Base-by-base conservation (phyloP, 441 rosid genomes). In the Cnidoscolus chayamansa region DNA sequence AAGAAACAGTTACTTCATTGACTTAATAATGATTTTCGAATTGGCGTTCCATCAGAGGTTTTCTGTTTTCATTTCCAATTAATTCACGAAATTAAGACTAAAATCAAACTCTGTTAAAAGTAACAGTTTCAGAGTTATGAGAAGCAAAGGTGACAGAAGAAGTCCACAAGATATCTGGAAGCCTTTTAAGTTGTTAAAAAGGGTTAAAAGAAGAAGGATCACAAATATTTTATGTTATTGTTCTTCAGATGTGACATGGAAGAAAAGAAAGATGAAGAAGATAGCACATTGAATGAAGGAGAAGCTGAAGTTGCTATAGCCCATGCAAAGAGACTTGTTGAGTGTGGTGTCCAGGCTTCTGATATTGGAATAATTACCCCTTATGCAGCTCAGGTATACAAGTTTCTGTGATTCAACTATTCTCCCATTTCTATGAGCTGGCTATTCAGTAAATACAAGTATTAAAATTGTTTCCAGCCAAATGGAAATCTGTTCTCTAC, bases 261-360 rank as follows among this genome's bases (percentile, higher is more conserved):
- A 75, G 98, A 91, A 85, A 91, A 91, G 89, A 91, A 95, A 86
- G 99, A 93, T 77, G 99, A 95, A 77, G 98, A 95, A 84, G 97
- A 93, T 61, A 93, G 99, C 84, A 91, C 96, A 2, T 45, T 91
- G 80, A 95, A 93, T 54, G 99, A 90, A 79, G 99, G 99, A 40
- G 98, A 95, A 88, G 97, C 95, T 75, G 94, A 89, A 65, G 97
- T 95, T 79, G 93, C 99, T 13, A 82, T 92, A 78, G 88, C 91
- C 58, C 99, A 95, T 81, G 98, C 97, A 51, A 91, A 86, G 86
- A 86, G 92, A 78, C 91, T 95, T 48, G 80, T 91, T 64, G 74
- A 80, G 72, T 81, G 85, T 77, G 98, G 98, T 80, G 97, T 93
- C 72, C 77, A 48, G 62, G 85, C 97, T 76, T 90, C 86, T 72